Evolutionary conservation across 495 filamentous ascomycete species (phyloP).

Genomic region (Acidiella bohemica): DNA sequence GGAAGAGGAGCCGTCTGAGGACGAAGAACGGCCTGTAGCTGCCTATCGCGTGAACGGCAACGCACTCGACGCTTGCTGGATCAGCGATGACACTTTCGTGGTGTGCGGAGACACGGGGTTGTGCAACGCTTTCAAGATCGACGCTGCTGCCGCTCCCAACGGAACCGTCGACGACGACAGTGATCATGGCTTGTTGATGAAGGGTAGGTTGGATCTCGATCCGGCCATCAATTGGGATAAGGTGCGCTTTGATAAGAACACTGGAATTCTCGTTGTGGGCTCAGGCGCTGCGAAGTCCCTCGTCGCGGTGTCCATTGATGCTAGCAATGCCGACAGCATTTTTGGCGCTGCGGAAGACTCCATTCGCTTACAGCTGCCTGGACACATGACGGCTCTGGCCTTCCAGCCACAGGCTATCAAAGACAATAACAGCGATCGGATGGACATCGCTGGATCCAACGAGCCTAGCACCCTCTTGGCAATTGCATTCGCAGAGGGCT

Average conservation of each 20-base stretch:
- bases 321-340: neutral
- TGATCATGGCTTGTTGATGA: neutral
- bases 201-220: neutral
- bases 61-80: constrained; percentile 22
- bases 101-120: constrained; percentile 20
- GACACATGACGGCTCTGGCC: constrained; percentile 7
- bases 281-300: constrained; percentile 14
- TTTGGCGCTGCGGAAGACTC: neutral
- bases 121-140: constrained; percentile 13
- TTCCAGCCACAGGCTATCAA: constrained; percentile 5
- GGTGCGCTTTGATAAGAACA: constrained; percentile 18
- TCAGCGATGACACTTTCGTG: constrained; percentile 17
- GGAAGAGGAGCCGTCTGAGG: constrained; percentile 5
- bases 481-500: constrained; percentile 8
- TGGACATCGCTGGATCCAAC: no score
- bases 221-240: constrained; percentile 16
- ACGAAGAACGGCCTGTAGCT: no score
- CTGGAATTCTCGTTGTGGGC: constrained; percentile 16
- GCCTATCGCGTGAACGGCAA: no score
- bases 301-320: constrained; percentile 3
- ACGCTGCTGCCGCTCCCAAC: neutral
- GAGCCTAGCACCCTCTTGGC: neutral
- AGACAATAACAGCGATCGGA: neutral
- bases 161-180: no score
- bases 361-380: neutral